These are phyloP conservation scores for Rauvolfia tetraphylla DNA, from an alignment of 257 asterid species.

Conservation along the genomic window DNA sequence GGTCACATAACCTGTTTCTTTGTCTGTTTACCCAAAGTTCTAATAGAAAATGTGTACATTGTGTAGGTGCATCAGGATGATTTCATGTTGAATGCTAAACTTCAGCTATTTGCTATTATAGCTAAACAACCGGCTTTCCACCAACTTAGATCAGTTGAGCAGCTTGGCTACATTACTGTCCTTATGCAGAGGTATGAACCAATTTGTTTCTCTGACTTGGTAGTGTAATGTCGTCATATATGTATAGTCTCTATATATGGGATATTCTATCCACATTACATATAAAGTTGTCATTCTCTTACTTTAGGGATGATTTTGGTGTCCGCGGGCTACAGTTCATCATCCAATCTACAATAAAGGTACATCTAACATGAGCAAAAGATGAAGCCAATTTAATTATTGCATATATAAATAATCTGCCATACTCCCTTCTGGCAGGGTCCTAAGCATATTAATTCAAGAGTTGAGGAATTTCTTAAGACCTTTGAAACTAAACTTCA, in stretches of 20 bases:
- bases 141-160: conserved; percentile 99
- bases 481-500: conserved; percentile 80
- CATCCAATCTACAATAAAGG: conserved; percentile 90
- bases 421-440: conserved; percentile 52
- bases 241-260: not conserved
- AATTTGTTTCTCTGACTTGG: not conserved
- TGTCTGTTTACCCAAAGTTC: not conserved
- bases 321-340: conserved; percentile 89
- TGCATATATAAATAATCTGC: conserved; percentile 11
- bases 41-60: conserved; percentile 1
- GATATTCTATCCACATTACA: not conserved
- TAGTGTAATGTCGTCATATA: not conserved
- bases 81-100: conserved; percentile 66
- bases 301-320: conserved; percentile 76
- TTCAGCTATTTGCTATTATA: conserved; percentile 80
- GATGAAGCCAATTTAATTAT: conserved; percentile 10
- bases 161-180: conserved; percentile 92
- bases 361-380: conserved; percentile 21
- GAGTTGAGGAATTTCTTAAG: conserved; percentile 82
- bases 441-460: conserved; percentile 78
- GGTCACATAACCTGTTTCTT: not conserved
- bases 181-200: conserved; percentile 74
- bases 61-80: conserved; percentile 93
- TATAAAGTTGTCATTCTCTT: not conserved
- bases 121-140: conserved; percentile 98